Evolutionary conservation across 192 early-diverging fungal genomes (phyloP), one percentile per base, ranked within the genome.

Genomic region (Funneliformis mosseae): DNA sequence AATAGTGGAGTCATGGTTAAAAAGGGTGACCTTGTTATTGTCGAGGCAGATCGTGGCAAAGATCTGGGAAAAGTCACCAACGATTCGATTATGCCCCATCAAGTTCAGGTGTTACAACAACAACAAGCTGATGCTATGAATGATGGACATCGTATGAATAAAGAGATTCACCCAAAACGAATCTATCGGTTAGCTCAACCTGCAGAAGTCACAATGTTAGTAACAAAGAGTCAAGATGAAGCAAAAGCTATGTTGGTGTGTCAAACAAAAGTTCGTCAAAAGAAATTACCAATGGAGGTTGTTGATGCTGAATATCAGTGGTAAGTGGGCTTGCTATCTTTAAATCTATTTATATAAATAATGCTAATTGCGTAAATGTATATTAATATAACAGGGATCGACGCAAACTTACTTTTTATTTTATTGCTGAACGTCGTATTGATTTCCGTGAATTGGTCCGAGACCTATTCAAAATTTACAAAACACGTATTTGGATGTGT

Each of bases 251-350:
- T 95, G 84, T 85, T 87, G 41, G 89, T 96, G 28, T 98, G 97
- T 82, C 96, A 97, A 80, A 87, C 85, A 48, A 98, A 97, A 84
- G 97, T 96, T 67, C 88, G 92, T 72, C 93, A 96, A 78, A 94
- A 94, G 86, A 94, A 93, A 80, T 88, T 99, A 43, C 94, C 95
- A 21, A 99, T 99, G 98, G 91, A 95, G 77, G 93, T 99, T 33
- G 94, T 97, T 1, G 96, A 98, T 82, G 98, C 98, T 25, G 98
- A 99, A 86, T 99, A 95, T 79, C 98, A 99, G 86, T 99, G 97
- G 95, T 95, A 86, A 80, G 83, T 74, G 4, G 7, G 18, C 7
- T 43, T n/a, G 23, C 21, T 70, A 1, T 18, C 25, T 9, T 23
- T 12, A 28, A 55, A 55, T 55, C 60, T 77, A 0, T n/a, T 70